These are phyloP conservation scores for Steccherinum ochraceum DNA, from an alignment of 768 basidiomycete species.

Conservation along the genomic window DNA sequence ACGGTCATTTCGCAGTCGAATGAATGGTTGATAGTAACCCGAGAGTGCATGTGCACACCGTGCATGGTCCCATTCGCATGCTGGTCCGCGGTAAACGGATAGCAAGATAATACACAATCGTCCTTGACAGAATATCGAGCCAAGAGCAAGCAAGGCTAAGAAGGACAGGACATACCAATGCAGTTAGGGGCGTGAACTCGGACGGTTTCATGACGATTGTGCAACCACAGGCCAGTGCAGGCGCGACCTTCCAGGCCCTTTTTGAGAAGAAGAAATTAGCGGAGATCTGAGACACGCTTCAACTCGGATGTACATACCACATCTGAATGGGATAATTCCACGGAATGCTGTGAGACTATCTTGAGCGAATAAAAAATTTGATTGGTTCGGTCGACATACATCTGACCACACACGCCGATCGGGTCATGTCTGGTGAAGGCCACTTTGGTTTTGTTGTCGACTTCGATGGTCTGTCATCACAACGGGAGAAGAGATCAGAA, in stretches of 20 bases:
- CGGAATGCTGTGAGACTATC: constrained; percentile 51
- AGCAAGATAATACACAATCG: no score
- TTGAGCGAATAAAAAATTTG: not conserved
- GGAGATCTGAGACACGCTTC: not conserved
- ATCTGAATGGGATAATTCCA: constrained; percentile 92
- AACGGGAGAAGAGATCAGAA: no score
- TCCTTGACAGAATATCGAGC: no score
- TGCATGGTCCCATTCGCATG: no score
- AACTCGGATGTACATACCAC: constrained; percentile 62
- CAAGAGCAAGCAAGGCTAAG: no score
- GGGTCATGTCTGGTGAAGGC: constrained; percentile 87
- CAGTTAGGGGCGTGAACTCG: constrained; percentile 79
- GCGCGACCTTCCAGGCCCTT: constrained; percentile 90
- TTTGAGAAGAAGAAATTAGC: not conserved
- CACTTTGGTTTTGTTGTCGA: constrained; percentile 73
- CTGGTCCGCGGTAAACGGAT: no score
- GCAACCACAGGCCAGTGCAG: constrained; percentile 86
- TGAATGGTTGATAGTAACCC: no score
- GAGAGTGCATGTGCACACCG: no score
- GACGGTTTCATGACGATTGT: constrained; percentile 95
- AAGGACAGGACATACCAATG: constrained; percentile 52
- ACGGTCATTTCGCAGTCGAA: no score
- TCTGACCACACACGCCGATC: constrained; percentile 93
- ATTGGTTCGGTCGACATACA: no score
- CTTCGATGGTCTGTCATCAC: constrained; percentile 57